Evolutionary conservation across 768 basidiomycete genomes (phyloP), one percentile per base, ranked within the genome.

Genomic region (Chiua virens): DNA sequence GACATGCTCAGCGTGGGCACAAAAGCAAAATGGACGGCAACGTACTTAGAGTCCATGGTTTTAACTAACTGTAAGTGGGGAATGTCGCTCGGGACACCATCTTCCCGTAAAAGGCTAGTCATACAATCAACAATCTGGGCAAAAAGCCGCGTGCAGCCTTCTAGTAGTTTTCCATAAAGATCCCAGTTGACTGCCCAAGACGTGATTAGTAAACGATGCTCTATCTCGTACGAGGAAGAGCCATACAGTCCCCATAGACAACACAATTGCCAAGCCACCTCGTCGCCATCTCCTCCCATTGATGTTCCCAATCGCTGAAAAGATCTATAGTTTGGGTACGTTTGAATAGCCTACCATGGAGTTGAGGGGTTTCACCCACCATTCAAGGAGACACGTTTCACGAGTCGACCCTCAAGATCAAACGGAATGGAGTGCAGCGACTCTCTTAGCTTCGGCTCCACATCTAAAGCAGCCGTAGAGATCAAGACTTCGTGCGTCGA

Each of bases 391-490:
- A 78, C 51, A 6, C 65, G 61, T 51, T 75, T 73, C 21, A 84
- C 80, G 2, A 83, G 73, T 47, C 73, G 78, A 28, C 87, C 87
- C 30, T 78, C 73, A 2, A 77, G 61, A 61, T 90, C 87, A 28
- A 89, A 62, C 2, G 72, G 55, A 48, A 84, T 53, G 1, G 55
- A 57, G 2, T 64, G 61, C 32, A 89, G 51, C 7, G 73, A 57
- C 13, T 72, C 66, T 20, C 65, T 63, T 39, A 90, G 74, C 61
- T 80, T 83, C 48, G 56, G 65, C 64, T 90, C 87, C 36, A 84
- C 62, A 52, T 87, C 83, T 49, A 75, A 77, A 3, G 76, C 77
- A 2, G 70, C 61, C 5, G 79, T 75, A 3, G 81, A 76, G 36
- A 88, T 73, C 11, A 72, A 55, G 32, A 87, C 73, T n/a, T 76